Evolutionary conservation across 1,139 yeast genomes (phyloP).

Genomic region (Suhomyces terraborum): DNA sequence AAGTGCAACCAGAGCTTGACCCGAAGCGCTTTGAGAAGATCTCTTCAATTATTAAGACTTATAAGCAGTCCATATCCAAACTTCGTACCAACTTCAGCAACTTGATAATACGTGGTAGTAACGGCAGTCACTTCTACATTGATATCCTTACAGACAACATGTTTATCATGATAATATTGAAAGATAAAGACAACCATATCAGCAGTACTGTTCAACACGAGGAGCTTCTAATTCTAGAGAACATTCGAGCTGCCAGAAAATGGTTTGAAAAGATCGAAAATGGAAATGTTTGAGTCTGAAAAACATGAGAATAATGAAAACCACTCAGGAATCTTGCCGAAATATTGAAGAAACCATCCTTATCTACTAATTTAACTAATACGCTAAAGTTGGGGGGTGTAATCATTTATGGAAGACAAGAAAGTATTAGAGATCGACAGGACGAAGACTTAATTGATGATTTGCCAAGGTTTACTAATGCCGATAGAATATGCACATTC

Average conservation of each 20-base stretch:
- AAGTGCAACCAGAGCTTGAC: conserved; percentile 45
- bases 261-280: conserved; percentile 64
- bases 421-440: too few species aligned
- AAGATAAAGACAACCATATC: conserved; percentile 32
- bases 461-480: too few species aligned
- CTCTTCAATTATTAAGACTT: conserved; percentile 89
- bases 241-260: conserved; percentile 65
- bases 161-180: conserved; percentile 70
- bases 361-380: too few species aligned
- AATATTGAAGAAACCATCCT: too few species aligned
- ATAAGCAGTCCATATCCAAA: conserved; percentile 89
- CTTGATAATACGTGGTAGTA: conserved; percentile 71
- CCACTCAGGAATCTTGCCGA: too few species aligned
- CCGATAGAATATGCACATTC: too few species aligned
- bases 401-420: too few species aligned
- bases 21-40: conserved; percentile 95
- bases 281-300: conserved; percentile 7
- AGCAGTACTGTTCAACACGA: conserved; percentile 49
- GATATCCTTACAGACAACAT: conserved; percentile 74
- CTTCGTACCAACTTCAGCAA: conserved; percentile 83
- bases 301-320: too few species aligned
- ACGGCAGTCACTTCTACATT: conserved; percentile 64
- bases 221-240: conserved; percentile 64
- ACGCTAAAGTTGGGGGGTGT: too few species aligned
- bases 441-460: too few species aligned